A percentile compares a stretch with the other conserved stretches of the same genome.
Evolutionary conservation across 2,329 filamentous ascomycete species (phyloP).

Genomic region (Xylogone sp.): DNA sequence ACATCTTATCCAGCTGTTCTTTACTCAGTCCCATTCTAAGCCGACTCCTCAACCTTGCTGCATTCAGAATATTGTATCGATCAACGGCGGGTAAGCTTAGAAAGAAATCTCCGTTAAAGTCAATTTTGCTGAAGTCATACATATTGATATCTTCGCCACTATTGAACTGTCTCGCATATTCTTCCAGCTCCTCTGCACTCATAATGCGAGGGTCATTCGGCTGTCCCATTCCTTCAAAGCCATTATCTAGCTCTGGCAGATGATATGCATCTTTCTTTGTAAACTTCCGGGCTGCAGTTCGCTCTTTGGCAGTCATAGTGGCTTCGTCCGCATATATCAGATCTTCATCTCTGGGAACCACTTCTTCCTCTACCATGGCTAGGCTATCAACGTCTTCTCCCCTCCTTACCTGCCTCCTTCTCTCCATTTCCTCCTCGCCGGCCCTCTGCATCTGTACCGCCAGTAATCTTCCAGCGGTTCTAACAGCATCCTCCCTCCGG

Average conservation of each 20-base stretch:
- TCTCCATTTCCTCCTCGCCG: conserved; percentile 79
- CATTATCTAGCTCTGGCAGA: conserved; percentile 76
- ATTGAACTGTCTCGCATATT: conserved; percentile 90
- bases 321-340: conserved; percentile 91
- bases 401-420: conserved; percentile 40
- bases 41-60: conserved; percentile 80
- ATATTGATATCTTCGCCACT: conserved; percentile 85
- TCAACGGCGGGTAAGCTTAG: conserved; percentile 84
- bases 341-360: conserved; percentile 61
- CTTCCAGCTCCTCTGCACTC: conserved; percentile 89
- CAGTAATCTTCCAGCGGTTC: conserved; percentile 86
- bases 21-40: conserved; percentile 95
- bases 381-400: conserved; percentile 35
- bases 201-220: conserved; percentile 94
- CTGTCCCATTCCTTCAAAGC: conserved; percentile 80
- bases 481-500: conserved; percentile 83
- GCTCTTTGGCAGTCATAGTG: conserved; percentile 74
- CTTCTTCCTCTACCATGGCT: conserved; percentile 58
- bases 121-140: conserved; percentile 98
- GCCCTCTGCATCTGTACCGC: conserved; percentile 90
- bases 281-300: conserved; percentile 71
- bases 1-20: conserved; percentile 94
- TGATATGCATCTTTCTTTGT: conserved; percentile 94
- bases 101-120: conserved; percentile 96
- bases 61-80: conserved; percentile 96